phyloP scores from a whole-genome alignment of 1,139 yeast species.

The Taphrina wiesneri region DNA sequence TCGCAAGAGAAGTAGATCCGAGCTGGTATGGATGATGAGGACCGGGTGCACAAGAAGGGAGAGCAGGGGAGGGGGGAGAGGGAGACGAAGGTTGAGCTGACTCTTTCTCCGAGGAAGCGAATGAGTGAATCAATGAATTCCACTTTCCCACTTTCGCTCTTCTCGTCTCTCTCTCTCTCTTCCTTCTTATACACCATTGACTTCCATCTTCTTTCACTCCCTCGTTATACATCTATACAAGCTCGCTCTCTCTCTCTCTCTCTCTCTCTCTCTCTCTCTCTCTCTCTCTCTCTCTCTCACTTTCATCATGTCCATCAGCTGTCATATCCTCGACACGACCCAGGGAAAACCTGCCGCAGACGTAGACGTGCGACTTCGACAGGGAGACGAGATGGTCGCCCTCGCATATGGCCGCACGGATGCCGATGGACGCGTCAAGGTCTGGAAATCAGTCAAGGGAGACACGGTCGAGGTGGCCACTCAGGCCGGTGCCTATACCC shows the following conservation, averaged over 20 bases:
- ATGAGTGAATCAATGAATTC: too few species aligned
- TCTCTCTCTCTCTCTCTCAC: not conserved
- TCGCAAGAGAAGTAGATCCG: too few species aligned
- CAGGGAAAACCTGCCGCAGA: slow-evolving; percentile 27
- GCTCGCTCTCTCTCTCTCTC: not conserved
- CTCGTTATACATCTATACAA: not conserved
- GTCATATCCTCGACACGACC: slow-evolving; percentile 33
- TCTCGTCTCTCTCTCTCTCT: not conserved
- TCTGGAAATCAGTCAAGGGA: slow-evolving; percentile 8
- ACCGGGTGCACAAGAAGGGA: too few species aligned
- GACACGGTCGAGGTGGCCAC: slow-evolving; percentile 4
- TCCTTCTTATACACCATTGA: not conserved
- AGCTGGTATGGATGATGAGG: too few species aligned
- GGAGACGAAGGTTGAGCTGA: not conserved
- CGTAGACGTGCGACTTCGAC: slow-evolving; percentile 1
- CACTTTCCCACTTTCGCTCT: not conserved
- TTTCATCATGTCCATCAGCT: slow-evolving; percentile 18
- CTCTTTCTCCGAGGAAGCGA: not conserved
- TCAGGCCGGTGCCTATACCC: slow-evolving; percentile 17
- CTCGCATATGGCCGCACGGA: slow-evolving; percentile 30
- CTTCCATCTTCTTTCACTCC: too few species aligned
- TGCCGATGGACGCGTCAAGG: slow-evolving; percentile 33
- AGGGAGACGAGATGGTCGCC: slow-evolving; percentile 19
- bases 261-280: not conserved
- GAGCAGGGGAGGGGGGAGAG: too few species aligned